phyloP scores from a whole-genome alignment of 1,284 basidiomycete species.

The Naganishia liquefaciens region DNA sequence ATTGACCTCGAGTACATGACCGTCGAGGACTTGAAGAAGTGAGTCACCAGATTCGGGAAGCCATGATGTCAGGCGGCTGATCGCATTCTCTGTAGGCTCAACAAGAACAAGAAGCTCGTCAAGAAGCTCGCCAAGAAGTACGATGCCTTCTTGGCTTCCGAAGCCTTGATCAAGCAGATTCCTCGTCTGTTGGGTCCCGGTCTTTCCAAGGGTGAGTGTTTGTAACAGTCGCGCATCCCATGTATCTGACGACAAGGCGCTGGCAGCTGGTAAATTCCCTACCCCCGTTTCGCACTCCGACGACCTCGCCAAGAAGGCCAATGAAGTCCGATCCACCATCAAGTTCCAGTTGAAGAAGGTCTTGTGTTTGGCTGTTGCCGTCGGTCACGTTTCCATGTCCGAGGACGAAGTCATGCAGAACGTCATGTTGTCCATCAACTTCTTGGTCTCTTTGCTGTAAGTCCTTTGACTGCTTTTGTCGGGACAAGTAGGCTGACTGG shows the following conservation, averaged over 20 bases:
- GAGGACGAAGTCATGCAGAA: constrained; percentile 97
- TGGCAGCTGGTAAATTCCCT: constrained; percentile 95
- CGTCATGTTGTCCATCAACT: constrained; percentile 99
- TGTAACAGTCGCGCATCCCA: not conserved
- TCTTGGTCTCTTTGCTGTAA: constrained; percentile 89
- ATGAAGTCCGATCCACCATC: constrained; percentile 96
- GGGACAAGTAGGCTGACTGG: not conserved
- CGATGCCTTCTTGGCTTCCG: constrained; percentile 98
- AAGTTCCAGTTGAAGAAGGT: constrained; percentile 99
- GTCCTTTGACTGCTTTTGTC: not conserved
- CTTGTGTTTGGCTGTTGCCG: constrained; percentile 96
- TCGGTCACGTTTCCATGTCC: constrained; percentile 96
- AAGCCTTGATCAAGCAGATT: constrained; percentile 99
- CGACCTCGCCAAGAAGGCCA: constrained; percentile 88
- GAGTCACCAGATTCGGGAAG: constrained; percentile 53
- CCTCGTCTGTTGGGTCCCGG: constrained; percentile 99
- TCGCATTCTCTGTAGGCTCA: constrained; percentile 64
- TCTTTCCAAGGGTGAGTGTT: constrained; percentile 82
- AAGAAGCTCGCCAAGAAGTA: constrained; percentile 99
- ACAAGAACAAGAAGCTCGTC: constrained; percentile 99
- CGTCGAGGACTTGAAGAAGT: constrained; percentile 98
- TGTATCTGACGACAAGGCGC: not conserved
- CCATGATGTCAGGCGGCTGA: not conserved
- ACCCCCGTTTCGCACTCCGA: constrained; percentile 92
- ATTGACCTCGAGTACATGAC: constrained; percentile 99